phyloP scores from a whole-genome alignment of 2,329 filamentous ascomycete species.

The Pyrenochaeta sp. region DNA sequence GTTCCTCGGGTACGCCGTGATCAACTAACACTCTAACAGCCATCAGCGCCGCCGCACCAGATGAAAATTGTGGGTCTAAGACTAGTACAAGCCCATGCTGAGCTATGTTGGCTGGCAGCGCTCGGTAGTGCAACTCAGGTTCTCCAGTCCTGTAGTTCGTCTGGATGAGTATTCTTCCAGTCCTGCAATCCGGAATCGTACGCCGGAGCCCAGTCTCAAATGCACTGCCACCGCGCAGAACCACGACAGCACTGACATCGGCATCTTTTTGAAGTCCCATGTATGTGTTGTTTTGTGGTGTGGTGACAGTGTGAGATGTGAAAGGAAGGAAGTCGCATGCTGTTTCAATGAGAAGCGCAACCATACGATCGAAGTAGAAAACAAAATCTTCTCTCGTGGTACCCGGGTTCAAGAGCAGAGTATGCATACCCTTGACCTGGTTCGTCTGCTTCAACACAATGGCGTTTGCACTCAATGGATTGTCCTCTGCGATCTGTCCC shows the following conservation, averaged over 20 bases:
- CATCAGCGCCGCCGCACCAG: constrained; percentile 87
- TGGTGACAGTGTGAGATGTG: constrained; percentile 69
- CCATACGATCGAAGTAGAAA: constrained; percentile 94
- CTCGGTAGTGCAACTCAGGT: constrained; percentile 90
- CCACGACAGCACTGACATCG: constrained; percentile 75
- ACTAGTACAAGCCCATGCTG: constrained; percentile 83
- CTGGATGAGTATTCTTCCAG: constrained; percentile 89
- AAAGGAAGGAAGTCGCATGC: constrained; percentile 69
- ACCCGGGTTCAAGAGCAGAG: constrained; percentile 82
- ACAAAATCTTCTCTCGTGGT: constrained; percentile 90
- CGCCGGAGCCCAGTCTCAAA: constrained; percentile 88
- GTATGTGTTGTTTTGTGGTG: constrained; percentile 75
- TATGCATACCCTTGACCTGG: constrained; percentile 88
- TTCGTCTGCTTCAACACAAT: constrained; percentile 77
- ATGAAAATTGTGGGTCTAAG: constrained; percentile 93
- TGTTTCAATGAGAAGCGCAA: constrained; percentile 82
- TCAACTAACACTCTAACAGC: constrained; percentile 95
- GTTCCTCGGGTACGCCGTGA: constrained; percentile 84
- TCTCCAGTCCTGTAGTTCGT: constrained; percentile 76
- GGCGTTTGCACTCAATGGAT: constrained; percentile 78
- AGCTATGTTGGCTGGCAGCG: constrained; percentile 75
- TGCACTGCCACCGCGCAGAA: constrained; percentile 87
- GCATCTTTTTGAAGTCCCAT: constrained; percentile 75
- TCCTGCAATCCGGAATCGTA: constrained; percentile 91
- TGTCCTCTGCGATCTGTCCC: constrained; percentile 74